Evolutionary conservation across 2,329 filamentous ascomycete genomes (phyloP).

Genomic region (Exophiala viscosa): DNA sequence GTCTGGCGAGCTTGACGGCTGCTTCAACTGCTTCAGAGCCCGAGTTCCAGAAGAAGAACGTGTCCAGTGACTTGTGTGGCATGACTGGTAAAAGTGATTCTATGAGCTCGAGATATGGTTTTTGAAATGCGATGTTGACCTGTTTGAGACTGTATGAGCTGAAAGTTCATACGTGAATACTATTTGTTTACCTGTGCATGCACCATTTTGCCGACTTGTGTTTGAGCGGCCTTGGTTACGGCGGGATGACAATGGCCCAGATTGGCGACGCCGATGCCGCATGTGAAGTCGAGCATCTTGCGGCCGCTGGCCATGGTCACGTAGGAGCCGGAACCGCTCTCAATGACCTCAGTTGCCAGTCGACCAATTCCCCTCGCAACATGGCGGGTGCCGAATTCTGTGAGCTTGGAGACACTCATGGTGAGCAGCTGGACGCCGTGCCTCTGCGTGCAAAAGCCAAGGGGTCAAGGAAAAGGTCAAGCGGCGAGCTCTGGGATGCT

Average conservation of each 20-base stretch:
- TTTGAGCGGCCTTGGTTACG: slow-evolving; percentile 36
- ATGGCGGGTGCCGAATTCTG: slow-evolving; percentile 29
- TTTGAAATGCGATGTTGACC: slow-evolving; percentile 41
- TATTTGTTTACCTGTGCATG: slow-evolving; percentile 32
- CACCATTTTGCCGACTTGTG: slow-evolving; percentile 37
- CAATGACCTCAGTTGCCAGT: slow-evolving; percentile 30
- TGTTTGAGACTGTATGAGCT: background rate
- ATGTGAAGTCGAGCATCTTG: slow-evolving; percentile 35
- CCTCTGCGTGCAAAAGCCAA: background rate
- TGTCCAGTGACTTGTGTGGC: slow-evolving; percentile 37
- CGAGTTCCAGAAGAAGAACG: slow-evolving; percentile 41
- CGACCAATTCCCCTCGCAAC: slow-evolving; percentile 29
- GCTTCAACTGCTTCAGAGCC: slow-evolving; percentile 37
- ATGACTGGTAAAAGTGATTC: slow-evolving; percentile 35
- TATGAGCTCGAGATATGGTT: slow-evolving; percentile 36
- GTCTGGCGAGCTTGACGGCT: slow-evolving; percentile 36
- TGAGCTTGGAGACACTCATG: slow-evolving; percentile 25
- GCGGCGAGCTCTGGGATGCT: background rate
- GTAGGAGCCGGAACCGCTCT: slow-evolving; percentile 33
- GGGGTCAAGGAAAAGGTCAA: background rate
- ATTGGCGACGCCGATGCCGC: slow-evolving; percentile 36
- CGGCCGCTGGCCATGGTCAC: slow-evolving; percentile 32
- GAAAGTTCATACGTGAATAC: background rate
- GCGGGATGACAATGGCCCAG: slow-evolving; percentile 37
- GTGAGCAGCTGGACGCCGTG: background rate